A percentile compares a stretch with the other conserved stretches of the same genome.
Evolutionary conservation across 2,329 filamentous ascomycete genomes (phyloP).

Genomic region (Elsinoe ampelina): DNA sequence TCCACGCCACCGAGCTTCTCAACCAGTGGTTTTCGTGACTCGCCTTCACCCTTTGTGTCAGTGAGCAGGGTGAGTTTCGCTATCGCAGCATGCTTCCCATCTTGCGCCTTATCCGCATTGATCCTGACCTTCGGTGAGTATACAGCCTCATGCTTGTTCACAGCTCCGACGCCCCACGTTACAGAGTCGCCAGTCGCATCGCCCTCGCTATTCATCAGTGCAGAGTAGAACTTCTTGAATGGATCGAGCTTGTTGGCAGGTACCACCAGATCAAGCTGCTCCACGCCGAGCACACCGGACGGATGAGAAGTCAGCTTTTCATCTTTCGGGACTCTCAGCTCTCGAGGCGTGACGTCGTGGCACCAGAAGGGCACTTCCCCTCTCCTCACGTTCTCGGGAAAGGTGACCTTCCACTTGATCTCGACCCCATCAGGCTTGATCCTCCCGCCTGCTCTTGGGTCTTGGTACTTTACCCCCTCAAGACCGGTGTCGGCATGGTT

Average conservation of each 20-base stretch:
- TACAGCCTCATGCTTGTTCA: background rate
- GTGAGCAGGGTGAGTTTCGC: background rate
- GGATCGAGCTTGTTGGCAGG: background rate
- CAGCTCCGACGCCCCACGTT: background rate
- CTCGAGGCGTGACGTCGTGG: conserved; percentile 50
- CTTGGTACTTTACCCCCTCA: conserved; percentile 36
- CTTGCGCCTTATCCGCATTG: background rate
- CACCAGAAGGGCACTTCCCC: conserved; percentile 57
- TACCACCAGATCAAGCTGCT: background rate
- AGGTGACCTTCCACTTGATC: conserved; percentile 52
- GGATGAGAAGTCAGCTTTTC: conserved; percentile 38
- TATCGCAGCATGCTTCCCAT: background rate
- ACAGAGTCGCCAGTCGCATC: background rate
- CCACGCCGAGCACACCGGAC: conserved; percentile 44
- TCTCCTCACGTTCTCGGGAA: conserved; percentile 35
- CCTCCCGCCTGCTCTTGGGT: conserved; percentile 46
- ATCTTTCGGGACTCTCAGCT: conserved; percentile 45
- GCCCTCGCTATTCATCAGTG: background rate
- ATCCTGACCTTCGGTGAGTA: background rate
- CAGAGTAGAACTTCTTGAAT: background rate
- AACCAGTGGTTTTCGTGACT: background rate
- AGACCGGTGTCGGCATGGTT: conserved; percentile 18
- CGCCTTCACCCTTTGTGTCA: background rate
- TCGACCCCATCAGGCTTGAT: conserved; percentile 46
- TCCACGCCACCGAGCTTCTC: background rate